Base-by-base conservation (phyloP, 495 filamentous ascomycete species). In the Immersiella caudata region DNA sequence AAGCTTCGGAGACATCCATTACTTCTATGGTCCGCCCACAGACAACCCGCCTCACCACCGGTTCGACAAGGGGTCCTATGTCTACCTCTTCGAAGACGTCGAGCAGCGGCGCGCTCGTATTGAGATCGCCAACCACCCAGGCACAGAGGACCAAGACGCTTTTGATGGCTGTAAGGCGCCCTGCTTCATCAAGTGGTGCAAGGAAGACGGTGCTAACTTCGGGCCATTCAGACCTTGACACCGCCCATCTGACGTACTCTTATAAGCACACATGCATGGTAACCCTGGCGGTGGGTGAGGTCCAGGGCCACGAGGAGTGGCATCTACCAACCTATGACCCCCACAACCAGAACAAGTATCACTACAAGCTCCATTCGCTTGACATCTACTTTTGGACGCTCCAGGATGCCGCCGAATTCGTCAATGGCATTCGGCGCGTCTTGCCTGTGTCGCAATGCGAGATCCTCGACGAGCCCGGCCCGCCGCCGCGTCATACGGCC, bases 311-410 rank as follows among this genome's bases (percentile, higher is more conserved):
- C 68, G 78, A 81, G 50, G 88, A 94, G 75, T 97, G 93, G 93
- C 88, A 89, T 74, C 84, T 97, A 11, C 89, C 91, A 1, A 87
- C 85, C 8, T 88, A 80, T 68, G 91, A 94, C 70, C 85, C 85
- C 11, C 82, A 84, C 22, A 89, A 90, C 73, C 84, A 92, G 69
- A 86, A 83, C 40, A 89, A 88, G 68, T 91, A 90, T 65, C 83
- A 91, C 62, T 89, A 91, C 75, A 89, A 87, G 67, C 80, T 97
- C 0, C 90, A 96, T 72, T 92, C 91, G 1, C 68, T 97, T 63
- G 93, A 97, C 74, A 85, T 97, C 49, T 97, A 97, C 76, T 94
- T 97, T 78, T 96, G 92, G 91, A 92, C 86, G 0, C 79, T 85
- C 59, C 85, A 89, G 33, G 93, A 97, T 76, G 90, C 90, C 4